These are phyloP conservation scores for Nicotiana undulata DNA, from an alignment of 257 asterid species.

Conservation along the genomic window DNA sequence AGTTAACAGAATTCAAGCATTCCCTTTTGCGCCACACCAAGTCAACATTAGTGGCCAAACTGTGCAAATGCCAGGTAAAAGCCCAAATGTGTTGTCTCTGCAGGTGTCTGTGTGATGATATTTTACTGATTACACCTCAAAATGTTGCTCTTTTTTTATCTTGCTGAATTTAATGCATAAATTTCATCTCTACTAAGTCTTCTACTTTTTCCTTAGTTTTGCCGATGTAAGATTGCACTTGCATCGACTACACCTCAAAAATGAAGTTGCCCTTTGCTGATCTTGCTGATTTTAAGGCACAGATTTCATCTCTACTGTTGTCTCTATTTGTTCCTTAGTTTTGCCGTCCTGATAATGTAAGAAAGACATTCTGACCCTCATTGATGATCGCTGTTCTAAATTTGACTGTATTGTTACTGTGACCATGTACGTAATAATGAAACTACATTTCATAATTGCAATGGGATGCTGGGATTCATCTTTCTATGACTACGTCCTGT, in stretches of 20 bases:
- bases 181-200: not conserved
- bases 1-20: slow-evolving; percentile 46
- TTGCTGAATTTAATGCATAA: not conserved
- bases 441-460: not conserved
- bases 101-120: not conserved
- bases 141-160: not conserved
- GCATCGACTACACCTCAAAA: not conserved
- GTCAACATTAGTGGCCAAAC: slow-evolving; percentile 43
- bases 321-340: not conserved
- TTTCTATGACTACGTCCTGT: not conserved
- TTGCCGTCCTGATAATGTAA: not conserved
- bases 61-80: slow-evolving; percentile 57
- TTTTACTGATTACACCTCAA: not conserved
- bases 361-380: not conserved
- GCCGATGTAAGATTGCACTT: not conserved
- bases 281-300: not conserved
- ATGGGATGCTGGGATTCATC: not conserved
- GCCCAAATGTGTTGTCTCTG: not conserved
- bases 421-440: not conserved
- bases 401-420: not conserved
- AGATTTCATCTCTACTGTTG: not conserved
- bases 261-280: not conserved
- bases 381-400: not conserved
- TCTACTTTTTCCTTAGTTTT: not conserved
- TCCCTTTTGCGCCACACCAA: slow-evolving; percentile 35